A percentile compares a stretch with the other conserved stretches of the same genome.
Evolutionary conservation across 1,139 yeast species (phyloP).

Genomic region (Magnusiomyces clavatus): DNA sequence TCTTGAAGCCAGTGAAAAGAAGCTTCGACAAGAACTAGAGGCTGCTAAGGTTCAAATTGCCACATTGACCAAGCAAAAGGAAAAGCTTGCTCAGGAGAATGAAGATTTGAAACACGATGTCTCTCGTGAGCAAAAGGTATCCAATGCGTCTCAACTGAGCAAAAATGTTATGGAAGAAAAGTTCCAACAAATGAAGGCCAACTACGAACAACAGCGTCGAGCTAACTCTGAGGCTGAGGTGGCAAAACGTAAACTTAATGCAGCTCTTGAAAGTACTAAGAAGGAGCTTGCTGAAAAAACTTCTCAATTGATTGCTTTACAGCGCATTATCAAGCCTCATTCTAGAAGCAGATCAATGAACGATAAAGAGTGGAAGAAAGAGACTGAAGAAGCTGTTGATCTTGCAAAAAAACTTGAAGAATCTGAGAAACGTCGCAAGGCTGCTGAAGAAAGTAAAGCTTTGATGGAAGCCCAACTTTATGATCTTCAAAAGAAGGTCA

Average conservation of each 20-base stretch:
- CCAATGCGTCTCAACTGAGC: constrained; percentile 22
- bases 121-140: constrained; percentile 24
- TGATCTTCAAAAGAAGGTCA: constrained; percentile 23
- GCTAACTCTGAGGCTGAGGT: constrained; percentile 27
- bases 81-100: constrained; percentile 72
- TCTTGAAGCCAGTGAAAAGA: constrained; percentile 37
- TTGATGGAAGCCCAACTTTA: constrained; percentile 27
- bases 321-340: constrained; percentile 21
- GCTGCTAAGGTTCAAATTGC: constrained; percentile 20
- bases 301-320: constrained; percentile 24
- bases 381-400: constrained; percentile 23
- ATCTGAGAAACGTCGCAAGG: constrained; percentile 24
- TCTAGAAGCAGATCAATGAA: constrained; percentile 9
- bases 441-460: constrained; percentile 25
- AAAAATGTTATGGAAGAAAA: constrained; percentile 21
- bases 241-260: constrained; percentile 23
- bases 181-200: constrained; percentile 19
- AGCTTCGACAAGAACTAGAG: constrained; percentile 27
- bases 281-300: constrained; percentile 24
- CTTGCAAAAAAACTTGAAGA: constrained; percentile 25
- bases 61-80: constrained; percentile 31
- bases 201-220: constrained; percentile 23
- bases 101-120: constrained; percentile 46
- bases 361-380: constrained; percentile 15
- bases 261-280: constrained; percentile 22